A percentile compares a stretch with the other conserved stretches of the same genome.
Evolutionary conservation across 139 green algal species (phyloP).

Genomic region (Micractinium conductrix): DNA sequence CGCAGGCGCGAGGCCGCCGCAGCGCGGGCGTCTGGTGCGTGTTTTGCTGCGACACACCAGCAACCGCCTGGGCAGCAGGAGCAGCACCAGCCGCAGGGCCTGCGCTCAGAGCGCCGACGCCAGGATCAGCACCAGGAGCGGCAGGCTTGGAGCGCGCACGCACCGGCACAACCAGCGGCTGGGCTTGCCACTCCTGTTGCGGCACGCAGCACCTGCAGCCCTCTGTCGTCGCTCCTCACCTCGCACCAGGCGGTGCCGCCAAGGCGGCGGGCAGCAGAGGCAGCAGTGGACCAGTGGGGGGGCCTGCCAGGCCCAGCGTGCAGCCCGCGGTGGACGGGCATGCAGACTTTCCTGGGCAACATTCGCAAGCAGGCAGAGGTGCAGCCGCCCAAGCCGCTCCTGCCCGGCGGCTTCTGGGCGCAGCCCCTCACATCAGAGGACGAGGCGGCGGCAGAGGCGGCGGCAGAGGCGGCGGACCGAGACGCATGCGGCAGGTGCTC

Average conservation of each 20-base stretch:
- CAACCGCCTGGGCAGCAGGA: neutral
- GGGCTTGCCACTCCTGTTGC: no score
- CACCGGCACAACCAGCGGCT: no score
- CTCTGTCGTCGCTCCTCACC: no score
- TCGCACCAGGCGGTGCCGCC: no score
- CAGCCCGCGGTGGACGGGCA: neutral
- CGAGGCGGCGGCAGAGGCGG: neutral
- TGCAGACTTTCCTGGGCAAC: conserved; percentile 1
- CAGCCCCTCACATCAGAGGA: neutral
- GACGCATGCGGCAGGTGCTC: no score
- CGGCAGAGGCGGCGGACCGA: neutral
- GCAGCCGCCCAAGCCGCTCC: neutral
- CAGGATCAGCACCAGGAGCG: neutral
- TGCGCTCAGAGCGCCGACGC: no score
- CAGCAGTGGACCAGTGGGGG: no score
- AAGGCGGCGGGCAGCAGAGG: no score
- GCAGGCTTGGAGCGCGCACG: no score
- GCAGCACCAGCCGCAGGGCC: neutral
- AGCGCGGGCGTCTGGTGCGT: neutral
- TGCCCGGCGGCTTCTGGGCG: neutral
- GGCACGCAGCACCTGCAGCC: no score
- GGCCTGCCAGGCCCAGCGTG: neutral
- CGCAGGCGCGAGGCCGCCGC: neutral
- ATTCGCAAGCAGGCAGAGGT: neutral
- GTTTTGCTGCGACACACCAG: neutral